Evolutionary conservation across 441 rosid species (phyloP), one percentile per base, ranked within the genome.

Genomic region (Euphorbia corollata): DNA sequence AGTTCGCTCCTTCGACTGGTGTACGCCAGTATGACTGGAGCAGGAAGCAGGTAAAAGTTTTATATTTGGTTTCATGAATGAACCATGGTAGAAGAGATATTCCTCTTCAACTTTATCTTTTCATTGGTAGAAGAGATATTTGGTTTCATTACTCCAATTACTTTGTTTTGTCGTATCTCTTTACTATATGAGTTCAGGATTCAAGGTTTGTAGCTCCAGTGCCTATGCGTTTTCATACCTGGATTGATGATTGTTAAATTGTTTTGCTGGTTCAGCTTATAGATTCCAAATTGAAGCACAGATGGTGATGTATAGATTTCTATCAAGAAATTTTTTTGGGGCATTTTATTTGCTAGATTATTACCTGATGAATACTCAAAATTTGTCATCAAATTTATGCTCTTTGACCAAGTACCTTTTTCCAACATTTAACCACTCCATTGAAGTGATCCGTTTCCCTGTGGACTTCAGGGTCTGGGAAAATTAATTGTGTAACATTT

Each of bases 1-100:
- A 93, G 69, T 90, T 93, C 68, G 97, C 99, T n/a, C 99, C 96
- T 68, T 89, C 97, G 0, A 79, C 85, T 1, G 90, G 89, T 69
- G 81, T 80, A 50, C 83, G 96, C 12, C 85, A 81, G 20, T 93
- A 93, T 65, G 99, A 93, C 79, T 93, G 99, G 99, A 81, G 85
- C 58, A 83, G 81, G 74, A 93, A 93, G 74, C 99, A 89, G 95
- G 99, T 90, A 47, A 69, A 18, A 23, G 39, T 16, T 22, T 7
- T 56, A 12, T 56, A 24, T 23, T 56, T 56, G 13, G n/a, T n/a
- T 59, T 59, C 36, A 7, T 63, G 8, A 45, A 47, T 16, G 18
- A 24, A 12, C 13, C 66, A 18, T 63, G 48, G 15, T 63, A 45
- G 34, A 20, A 61, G 11, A 39, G 22, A 41, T 8, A 34, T 62